Evolutionary conservation across 495 filamentous ascomycete genomes (phyloP).

Genomic region (Neurospora sp.): DNA sequence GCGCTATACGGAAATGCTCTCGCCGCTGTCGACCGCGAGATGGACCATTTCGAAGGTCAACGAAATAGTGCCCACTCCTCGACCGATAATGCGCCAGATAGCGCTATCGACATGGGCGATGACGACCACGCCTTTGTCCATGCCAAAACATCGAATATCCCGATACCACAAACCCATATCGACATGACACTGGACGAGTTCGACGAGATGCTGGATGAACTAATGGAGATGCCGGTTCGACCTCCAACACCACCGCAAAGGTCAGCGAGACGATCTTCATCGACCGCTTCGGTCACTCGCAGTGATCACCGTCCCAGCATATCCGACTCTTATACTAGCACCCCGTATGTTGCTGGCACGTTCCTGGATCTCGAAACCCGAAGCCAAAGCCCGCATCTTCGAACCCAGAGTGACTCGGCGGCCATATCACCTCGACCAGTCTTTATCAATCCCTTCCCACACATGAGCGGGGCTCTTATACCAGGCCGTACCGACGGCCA

Average conservation of each 20-base stretch:
- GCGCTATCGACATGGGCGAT: conserved; percentile 30
- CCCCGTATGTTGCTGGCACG: background rate
- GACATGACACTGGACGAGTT: conserved; percentile 14
- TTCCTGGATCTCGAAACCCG: background rate
- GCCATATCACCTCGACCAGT: background rate
- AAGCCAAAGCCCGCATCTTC: background rate
- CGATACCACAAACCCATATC: background rate
- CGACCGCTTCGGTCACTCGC: conserved; percentile 1
- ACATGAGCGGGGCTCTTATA: background rate
- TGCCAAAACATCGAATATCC: conserved; percentile 8
- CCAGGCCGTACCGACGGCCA: background rate
- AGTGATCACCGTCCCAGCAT: conserved; percentile 3
- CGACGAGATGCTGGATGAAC: conserved; percentile 28
- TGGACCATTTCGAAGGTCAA: conserved; percentile 5
- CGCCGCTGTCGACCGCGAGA: conserved; percentile 9
- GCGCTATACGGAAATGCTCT: conserved; percentile 22
- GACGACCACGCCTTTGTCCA: conserved; percentile 10
- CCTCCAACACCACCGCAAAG: conserved; percentile 31
- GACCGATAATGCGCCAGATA: conserved; percentile 30
- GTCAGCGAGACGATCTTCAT: conserved; percentile 19
- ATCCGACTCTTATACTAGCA: background rate
- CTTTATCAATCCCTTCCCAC: background rate
- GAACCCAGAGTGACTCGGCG: conserved; percentile 1
- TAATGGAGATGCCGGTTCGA: conserved; percentile 22
- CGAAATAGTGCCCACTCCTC: conserved; percentile 13